Evolutionary conservation across 2,329 filamentous ascomycete genomes (phyloP), one percentile per base, ranked within the genome.

Genomic region (Aspergillus sp.): DNA sequence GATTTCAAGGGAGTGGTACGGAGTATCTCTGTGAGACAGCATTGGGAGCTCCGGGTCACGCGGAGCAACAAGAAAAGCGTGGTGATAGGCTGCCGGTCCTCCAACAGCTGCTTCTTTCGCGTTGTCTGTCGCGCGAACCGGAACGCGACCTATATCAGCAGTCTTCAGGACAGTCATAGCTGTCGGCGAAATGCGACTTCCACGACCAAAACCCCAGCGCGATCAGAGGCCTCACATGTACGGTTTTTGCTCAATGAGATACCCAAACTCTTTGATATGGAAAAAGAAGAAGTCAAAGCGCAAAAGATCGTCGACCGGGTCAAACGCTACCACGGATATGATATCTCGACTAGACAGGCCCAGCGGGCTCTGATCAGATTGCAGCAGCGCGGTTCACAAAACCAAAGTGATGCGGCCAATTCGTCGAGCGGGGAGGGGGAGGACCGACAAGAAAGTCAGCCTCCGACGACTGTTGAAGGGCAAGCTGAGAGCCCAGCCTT

Each of bases 31-130:
- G 76, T 78, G 38, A 69, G 74, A 22, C 76, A 78, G 48, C 74
- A 77, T 59, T 78, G 76, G 76, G 76, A 78, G 59, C 72, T 78
- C 45, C 73, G 76, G 34, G 76, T 78, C 43, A 70, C 74, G 53
- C 72, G 76, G 51, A 78, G 76, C 67, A 78, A 78, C 61, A 77
- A 76, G 62, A 77, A 78, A 56, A 77, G 75, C 49, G 76, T 78
- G 54, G 75, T 78, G n/a, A 71, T 78, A 56, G 75, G 76, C 34
- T 78, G 76, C 65, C 74, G 76, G 49, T 77, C 76, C 7, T 75
- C 73, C 31, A 60, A 68, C 64, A 77, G 73, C 69, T 78, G 76
- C 65, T 75, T 68, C 58, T 78, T 78, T 61, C 76, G 76, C 17
- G 76, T 76, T 41, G 75, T 78, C 57, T 77, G 76, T 64, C 76